Base-by-base conservation (phyloP, 306 rosid species). In the Coriaria nepalensis region DNA sequence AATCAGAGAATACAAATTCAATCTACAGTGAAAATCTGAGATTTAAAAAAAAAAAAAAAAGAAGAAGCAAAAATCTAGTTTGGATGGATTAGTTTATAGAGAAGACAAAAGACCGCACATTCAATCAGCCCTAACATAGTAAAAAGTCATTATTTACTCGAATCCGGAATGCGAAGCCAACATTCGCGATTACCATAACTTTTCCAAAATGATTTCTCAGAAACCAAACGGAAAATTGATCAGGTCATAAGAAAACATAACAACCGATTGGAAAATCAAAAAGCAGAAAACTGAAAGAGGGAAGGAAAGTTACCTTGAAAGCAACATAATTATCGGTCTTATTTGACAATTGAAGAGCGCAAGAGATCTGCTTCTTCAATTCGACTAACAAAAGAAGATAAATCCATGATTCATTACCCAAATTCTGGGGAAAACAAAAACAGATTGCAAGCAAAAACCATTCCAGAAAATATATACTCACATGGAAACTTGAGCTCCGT, bases 291-390 rank as follows among this genome's bases (percentile, higher is more conserved):
- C 45, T 11, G 48, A 10, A 40, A 52, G 20, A 39, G 7, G 40
- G 29, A 43, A 9, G 34, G 10, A 53, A 50, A 33, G 20, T 42
- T 61, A 83, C 94, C 90, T 83, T 83, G 77, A 80, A 83, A 70
- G 90, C 94, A 38, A 83, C 83, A 63, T 74, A 77, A 52, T 29
- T 63, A 40, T 83, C 94, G 35, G 86, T 83, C 70, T 80, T 77
- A 66, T 83, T 83, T 8, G 83, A 74, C 53, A 83, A 68, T 53
- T 60, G 75, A 65, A 83, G 86, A 64, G 86, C 64, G 52, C 81
- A 80, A 2, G 90, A 80, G 86, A 83, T 83, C 94, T 80, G 90
- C 64, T 77, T 80, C 79, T 61, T 83, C 75, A 83, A 64, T 65
- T 83, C 90, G 71, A 83, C 94, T 83, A 57, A 62, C 6, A 39